Base-by-base conservation (phyloP, 2,329 filamentous ascomycete species). In the Thyridium curvatum region DNA sequence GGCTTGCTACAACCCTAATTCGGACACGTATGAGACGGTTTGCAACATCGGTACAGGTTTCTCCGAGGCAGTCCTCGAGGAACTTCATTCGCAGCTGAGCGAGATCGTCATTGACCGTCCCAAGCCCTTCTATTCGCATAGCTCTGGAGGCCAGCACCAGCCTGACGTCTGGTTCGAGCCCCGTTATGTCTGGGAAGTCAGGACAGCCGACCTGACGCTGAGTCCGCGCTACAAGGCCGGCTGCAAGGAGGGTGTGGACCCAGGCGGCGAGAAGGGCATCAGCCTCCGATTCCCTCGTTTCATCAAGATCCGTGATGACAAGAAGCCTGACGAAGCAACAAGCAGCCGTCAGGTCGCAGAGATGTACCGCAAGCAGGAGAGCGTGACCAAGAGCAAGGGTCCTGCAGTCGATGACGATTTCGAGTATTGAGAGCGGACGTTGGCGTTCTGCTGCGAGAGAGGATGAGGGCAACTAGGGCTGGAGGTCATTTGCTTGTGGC, bases 41-140 rank as follows among this genome's bases (percentile, higher is more conserved):
- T 98, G 93, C 77, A 98, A 98, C 61, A 97, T 98, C 52, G 93
- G 93, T 49, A 98, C 93, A 0, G 93, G 93, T 3, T 98, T 98
- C 65, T 91, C 84, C 1, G 93, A 98, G 63, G 86, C 83, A n/a
- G 74, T 91, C 3, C 82, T 98, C n/a, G 86, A 94, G 53, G 84
- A 90, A 29, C 72, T 97, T 12, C 81, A 97, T 67, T 70, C 75
- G 17, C 72, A 83, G 37, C 79, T 98, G 18, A 83, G 78, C 0
- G 74, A 79, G 8, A 79, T 88, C 36, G 80, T 84, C 49, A 98
- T 98, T 50, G 88, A 94, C 55, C 80, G 82, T 1, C 79, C 91
- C 2, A 98, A 98, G 56, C 93, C 93, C 0, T 98, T 95, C 61
- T 98, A 97, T 64, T 74, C 80, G 1, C 93, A 98, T 61, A 89